Percentiles rank a stretch among this genome's conserved stretches.
Evolutionary conservation across 2,329 filamentous ascomycete species (phyloP).

Genomic region (Penicillium psychrosexuale): DNA sequence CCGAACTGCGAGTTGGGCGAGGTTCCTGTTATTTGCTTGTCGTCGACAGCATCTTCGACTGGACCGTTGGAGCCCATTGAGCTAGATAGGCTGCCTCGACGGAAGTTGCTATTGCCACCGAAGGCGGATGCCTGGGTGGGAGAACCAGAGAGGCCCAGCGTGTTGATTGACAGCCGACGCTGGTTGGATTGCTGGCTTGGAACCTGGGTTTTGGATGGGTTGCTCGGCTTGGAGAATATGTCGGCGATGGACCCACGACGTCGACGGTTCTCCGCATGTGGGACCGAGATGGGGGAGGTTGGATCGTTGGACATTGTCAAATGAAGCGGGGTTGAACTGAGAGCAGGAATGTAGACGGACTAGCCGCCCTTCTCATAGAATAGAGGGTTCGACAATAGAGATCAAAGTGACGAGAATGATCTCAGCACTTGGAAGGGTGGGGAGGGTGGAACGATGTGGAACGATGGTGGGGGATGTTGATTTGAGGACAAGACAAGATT

Average conservation of each 20-base stretch:
- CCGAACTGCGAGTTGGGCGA: constrained; percentile 65
- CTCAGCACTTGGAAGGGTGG: neutral
- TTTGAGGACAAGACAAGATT: neutral
- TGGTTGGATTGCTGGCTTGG: constrained; percentile 47
- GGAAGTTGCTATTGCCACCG: constrained; percentile 51
- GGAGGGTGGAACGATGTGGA: neutral
- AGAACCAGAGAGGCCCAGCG: constrained; percentile 70
- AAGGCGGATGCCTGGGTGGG: constrained; percentile 56
- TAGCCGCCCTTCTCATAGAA: constrained; percentile 26
- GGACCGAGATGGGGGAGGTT: constrained; percentile 40
- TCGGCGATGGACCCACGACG: constrained; percentile 50
- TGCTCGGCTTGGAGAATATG: constrained; percentile 36
- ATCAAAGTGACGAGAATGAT: neutral
- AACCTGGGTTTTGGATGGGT: constrained; percentile 37
- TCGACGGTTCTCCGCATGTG: constrained; percentile 33
- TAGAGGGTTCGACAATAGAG: neutral
- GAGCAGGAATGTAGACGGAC: constrained; percentile 20
- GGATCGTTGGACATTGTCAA: constrained; percentile 45
- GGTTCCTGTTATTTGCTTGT: constrained; percentile 70
- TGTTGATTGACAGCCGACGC: constrained; percentile 71
- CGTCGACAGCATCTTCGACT: constrained; percentile 49
- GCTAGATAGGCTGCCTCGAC: constrained; percentile 69
- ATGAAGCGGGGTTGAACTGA: constrained; percentile 1
- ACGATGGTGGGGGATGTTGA: neutral
- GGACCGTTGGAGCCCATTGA: constrained; percentile 43